phyloP scores from a whole-genome alignment of 1,284 basidiomycete species.

The Trichosporon sp. region DNA sequence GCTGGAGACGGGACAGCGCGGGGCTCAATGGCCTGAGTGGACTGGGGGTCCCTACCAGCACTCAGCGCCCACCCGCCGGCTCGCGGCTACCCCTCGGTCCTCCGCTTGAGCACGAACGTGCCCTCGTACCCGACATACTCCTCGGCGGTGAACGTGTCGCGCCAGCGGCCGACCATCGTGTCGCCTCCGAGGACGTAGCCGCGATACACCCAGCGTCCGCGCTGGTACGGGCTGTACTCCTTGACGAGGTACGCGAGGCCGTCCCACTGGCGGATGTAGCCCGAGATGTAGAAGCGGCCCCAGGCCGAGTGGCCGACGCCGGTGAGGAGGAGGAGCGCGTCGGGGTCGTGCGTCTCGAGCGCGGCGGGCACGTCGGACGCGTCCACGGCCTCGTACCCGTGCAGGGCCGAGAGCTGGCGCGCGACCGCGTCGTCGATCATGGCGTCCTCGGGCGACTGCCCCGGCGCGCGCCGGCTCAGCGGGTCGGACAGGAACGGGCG shows the following conservation, averaged over 20 bases:
- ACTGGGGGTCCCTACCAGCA: no score
- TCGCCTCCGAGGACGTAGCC: conserved; percentile 49
- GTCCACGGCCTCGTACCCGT: conserved; percentile 42
- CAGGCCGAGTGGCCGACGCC: conserved; percentile 55
- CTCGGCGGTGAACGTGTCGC: conserved; percentile 49
- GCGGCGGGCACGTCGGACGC: conserved; percentile 32
- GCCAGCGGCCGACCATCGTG: conserved; percentile 48
- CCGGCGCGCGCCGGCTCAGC: conserved; percentile 1
- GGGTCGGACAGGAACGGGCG: conserved; percentile 21
- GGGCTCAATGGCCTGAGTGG: neutral
- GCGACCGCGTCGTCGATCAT: conserved; percentile 36
- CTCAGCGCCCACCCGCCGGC: no score
- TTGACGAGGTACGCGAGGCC: conserved; percentile 54
- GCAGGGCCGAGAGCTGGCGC: conserved; percentile 41
- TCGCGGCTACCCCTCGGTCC: neutral
- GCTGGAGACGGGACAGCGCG: neutral
- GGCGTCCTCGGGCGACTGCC: conserved; percentile 33
- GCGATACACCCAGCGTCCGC: conserved; percentile 54
- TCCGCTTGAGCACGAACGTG: conserved; percentile 48
- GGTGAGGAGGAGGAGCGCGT: conserved; percentile 47
- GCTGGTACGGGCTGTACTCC: conserved; percentile 47
- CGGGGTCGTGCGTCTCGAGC: conserved; percentile 17
- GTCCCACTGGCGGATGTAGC: conserved; percentile 54
- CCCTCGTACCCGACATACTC: conserved; percentile 50
- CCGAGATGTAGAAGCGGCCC: conserved; percentile 54